Evolutionary conservation across 2,329 filamentous ascomycete genomes (phyloP), one percentile per base, ranked within the genome.

Genomic region (Talaromyces funiculosus): DNA sequence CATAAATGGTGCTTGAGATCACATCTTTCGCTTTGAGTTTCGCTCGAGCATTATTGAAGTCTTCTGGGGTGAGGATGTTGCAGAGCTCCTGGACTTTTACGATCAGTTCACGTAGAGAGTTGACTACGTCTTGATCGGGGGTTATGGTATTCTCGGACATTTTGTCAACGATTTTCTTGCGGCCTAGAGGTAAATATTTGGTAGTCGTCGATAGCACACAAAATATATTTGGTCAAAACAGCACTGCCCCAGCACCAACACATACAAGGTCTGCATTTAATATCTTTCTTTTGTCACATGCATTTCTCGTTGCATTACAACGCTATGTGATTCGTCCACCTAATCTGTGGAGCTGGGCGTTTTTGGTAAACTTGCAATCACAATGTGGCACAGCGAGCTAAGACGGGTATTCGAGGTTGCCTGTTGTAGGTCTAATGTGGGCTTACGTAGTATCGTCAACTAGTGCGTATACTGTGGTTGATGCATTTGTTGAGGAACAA

Each of bases 41-140:
- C 33, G 3, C 51, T 55, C 49, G 58, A 40, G n/a, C 22, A 40
- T 60, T 49, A 24, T 24, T 4, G 10, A 40, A 42, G 16, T 3
- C 9, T 38, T 55, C 40, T 33, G 40, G 37, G n/a, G 5, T 14
- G 51, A 60, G 47, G 51, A 18, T 42, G 16, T 12, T 33, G 5
- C 20, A 33, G 51, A 60, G 40, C 4, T 47, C 51, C n/a, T 47
- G 49, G 58, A 55, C 40, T 40, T 42, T 49, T n/a, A 51, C 22
- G 10, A 51, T 51, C 8, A 55, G 58, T 4, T 60, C 51, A 20
- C 42, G 24, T 33, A 60, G 29, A 24, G 58, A 60, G 40, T 40
- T 47, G 51, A 22, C 58, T 33, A 4, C 2, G 31, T 56, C 58
- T 33, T 60, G 49, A 18, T 60, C 58, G 14, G 24, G 16, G 29